phyloP scores from a whole-genome alignment of 1,284 basidiomycete genomes.

The Agaricales sp. region DNA sequence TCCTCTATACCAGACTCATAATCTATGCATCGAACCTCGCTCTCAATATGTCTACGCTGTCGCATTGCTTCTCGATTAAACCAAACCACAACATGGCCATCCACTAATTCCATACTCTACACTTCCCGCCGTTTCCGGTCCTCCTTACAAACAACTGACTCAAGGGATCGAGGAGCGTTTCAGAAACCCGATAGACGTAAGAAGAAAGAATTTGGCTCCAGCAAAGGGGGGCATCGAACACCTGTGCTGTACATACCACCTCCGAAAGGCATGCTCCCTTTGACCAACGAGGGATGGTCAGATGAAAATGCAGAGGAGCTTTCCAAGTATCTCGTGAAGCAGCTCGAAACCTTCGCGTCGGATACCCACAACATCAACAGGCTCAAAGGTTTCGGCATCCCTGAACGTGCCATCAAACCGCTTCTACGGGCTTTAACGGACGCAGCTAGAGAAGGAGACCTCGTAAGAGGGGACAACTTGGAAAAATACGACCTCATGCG shows the following conservation, averaged over 20 bases:
- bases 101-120: neutral
- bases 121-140: neutral
- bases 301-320: constrained; percentile 11
- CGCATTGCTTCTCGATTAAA: constrained; percentile 8
- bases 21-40: constrained; percentile 11
- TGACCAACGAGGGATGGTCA: neutral
- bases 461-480: constrained; percentile 20
- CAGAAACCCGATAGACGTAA: too few species aligned
- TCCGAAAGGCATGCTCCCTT: too few species aligned
- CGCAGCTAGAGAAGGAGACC: constrained; percentile 21
- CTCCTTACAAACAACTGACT: neutral
- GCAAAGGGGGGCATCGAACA: too few species aligned
- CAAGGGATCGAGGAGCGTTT: too few species aligned
- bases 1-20: neutral
- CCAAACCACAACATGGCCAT: constrained; percentile 5
- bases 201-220: too few species aligned
- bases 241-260: neutral
- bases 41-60: constrained; percentile 10
- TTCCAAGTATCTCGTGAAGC: constrained; percentile 17
- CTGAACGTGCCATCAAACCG: constrained; percentile 18
- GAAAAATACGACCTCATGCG: constrained; percentile 27
- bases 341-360: constrained; percentile 21
- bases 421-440: constrained; percentile 26
- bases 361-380: constrained; percentile 17
- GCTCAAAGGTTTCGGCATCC: constrained; percentile 34